Percentiles rank a stretch among this genome's conserved stretches.
phyloP scores from a whole-genome alignment of 345 rosid genomes.

The Raphanus raphanistrum region DNA sequence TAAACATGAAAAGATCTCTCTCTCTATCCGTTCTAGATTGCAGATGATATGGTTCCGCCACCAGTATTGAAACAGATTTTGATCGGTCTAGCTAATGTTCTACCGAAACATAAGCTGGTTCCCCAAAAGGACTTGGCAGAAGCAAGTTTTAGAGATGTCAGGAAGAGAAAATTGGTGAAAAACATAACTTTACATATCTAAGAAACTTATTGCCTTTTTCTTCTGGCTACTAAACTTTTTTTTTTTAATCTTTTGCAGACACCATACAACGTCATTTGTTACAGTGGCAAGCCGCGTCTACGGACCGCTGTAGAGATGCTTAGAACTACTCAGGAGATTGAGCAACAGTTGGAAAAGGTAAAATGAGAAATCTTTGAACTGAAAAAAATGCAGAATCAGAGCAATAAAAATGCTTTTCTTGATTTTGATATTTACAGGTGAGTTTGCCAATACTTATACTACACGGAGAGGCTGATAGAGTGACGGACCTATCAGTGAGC shows the following conservation, averaged over 20 bases:
- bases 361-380: neutral
- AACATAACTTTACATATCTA: neutral
- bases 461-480: constrained; percentile 81
- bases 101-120: constrained; percentile 82
- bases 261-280: constrained; percentile 67
- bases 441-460: constrained; percentile 76
- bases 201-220: neutral
- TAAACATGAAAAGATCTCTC: neutral
- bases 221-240: neutral
- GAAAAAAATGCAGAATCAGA: neutral
- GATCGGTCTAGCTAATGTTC: constrained; percentile 66
- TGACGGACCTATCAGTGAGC: constrained; percentile 94
- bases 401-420: neutral
- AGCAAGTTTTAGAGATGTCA: constrained; percentile 64
- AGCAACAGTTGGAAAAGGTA: constrained; percentile 60
- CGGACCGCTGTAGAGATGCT: constrained; percentile 81
- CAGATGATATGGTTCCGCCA: constrained; percentile 86
- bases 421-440: constrained; percentile 45
- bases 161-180: constrained; percentile 63
- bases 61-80: constrained; percentile 54
- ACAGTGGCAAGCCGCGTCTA: constrained; percentile 79
- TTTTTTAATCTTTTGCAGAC: constrained; percentile 45
- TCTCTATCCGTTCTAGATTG: constrained; percentile 51
- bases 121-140: constrained; percentile 88
- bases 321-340: constrained; percentile 69